Evolutionary conservation across 768 basidiomycete species (phyloP).

Genomic region (Phlebiopsis flavidoalba): DNA sequence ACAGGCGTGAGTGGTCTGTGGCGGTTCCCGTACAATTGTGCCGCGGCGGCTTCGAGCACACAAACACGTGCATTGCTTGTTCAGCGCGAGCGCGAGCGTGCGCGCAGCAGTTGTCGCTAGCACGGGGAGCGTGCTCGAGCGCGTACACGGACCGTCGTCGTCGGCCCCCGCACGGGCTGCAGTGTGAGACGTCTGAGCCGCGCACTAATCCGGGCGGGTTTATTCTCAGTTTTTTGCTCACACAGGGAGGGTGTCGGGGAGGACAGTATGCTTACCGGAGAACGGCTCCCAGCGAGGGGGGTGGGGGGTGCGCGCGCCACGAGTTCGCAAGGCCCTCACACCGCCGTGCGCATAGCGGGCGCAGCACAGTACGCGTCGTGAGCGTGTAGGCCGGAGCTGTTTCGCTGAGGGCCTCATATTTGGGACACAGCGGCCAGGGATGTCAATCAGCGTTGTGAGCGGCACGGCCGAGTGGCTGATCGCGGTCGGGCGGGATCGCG

Average conservation of each 20-base stretch:
- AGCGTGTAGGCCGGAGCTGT: not conserved
- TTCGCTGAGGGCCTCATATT: not conserved
- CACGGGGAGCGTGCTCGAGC: not conserved
- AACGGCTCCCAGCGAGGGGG: not conserved
- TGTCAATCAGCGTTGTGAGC: not conserved
- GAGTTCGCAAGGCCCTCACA: too few species aligned
- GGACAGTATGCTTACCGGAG: not conserved
- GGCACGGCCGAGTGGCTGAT: not conserved
- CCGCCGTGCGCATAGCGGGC: not conserved
- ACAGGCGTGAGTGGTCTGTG: too few species aligned
- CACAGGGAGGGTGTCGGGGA: not conserved
- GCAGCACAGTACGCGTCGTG: not conserved
- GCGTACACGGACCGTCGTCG: not conserved
- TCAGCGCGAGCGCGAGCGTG: not conserved
- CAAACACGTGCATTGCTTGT: not conserved
- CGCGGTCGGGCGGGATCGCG: not conserved
- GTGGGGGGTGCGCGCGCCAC: not conserved
- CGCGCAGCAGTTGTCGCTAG: not conserved
- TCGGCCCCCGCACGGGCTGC: not conserved
- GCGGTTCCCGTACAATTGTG: too few species aligned
- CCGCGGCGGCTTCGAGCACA: not conserved
- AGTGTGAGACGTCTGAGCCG: not conserved
- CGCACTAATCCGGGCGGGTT: not conserved
- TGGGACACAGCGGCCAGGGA: not conserved
- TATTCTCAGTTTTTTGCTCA: not conserved